Evolutionary conservation across 352 stramenopile genomes (phyloP).

Genomic region (Saprolegnia parasitica): DNA sequence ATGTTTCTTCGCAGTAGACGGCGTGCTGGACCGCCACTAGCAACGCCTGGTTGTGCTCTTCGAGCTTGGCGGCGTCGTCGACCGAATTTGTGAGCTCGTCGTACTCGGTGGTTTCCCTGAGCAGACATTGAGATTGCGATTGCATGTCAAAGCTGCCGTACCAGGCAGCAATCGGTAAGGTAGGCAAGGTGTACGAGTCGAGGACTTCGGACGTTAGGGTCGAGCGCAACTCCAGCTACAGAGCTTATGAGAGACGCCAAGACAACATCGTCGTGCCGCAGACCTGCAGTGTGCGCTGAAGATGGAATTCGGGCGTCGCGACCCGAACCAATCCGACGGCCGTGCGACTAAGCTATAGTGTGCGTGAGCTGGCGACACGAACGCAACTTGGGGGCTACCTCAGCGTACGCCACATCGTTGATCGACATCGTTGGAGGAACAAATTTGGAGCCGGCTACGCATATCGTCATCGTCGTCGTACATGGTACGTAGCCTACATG

Average conservation of each 20-base stretch:
- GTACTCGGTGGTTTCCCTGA: slow-evolving; percentile 9
- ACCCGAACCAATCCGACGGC: slow-evolving; percentile 73
- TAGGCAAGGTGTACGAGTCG: slow-evolving; percentile 5
- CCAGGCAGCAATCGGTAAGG: background rate
- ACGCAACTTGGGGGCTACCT: slow-evolving; percentile 41
- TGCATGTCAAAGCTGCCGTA: background rate
- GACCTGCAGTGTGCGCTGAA: slow-evolving; percentile 71
- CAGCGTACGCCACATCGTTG: slow-evolving; percentile 70
- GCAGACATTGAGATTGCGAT: background rate
- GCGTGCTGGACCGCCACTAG: slow-evolving; percentile 81
- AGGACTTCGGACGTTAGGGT: background rate
- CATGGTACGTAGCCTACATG: slow-evolving; percentile 40
- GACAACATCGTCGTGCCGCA: background rate
- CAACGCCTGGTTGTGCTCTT: slow-evolving; percentile 52
- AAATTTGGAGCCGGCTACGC: slow-evolving; percentile 70
- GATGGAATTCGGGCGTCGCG: slow-evolving; percentile 72
- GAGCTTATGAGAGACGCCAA: background rate
- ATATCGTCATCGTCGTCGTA: slow-evolving; percentile 12
- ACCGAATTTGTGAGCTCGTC: slow-evolving; percentile 2
- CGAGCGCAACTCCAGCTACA: slow-evolving; percentile 3
- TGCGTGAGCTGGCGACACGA: background rate
- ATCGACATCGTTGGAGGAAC: slow-evolving; percentile 64
- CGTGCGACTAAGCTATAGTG: slow-evolving; percentile 61
- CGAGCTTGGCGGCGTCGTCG: slow-evolving; percentile 13
- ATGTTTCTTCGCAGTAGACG: slow-evolving; percentile 82